Evolutionary conservation across 129 eudicot genomes (phyloP).

Genomic region (Centaurea solstitialis): DNA sequence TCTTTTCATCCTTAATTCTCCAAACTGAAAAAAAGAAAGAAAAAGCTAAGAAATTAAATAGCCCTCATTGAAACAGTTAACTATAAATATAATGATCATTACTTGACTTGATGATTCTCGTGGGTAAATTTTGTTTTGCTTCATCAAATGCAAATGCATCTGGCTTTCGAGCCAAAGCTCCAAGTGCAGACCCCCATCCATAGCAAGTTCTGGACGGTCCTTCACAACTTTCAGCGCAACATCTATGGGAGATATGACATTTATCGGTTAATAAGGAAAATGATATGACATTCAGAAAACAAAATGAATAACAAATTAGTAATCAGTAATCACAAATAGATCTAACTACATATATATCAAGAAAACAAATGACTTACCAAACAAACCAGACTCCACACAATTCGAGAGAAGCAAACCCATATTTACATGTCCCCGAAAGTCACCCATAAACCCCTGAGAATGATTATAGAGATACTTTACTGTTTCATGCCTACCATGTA

Average conservation of each 20-base stretch:
- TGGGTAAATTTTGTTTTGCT: not conserved
- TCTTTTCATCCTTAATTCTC: not conserved
- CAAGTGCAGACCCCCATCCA: not conserved
- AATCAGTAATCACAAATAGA: too few relatives aligned
- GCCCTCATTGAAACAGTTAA: too few relatives aligned
- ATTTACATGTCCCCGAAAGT: slow-evolving; percentile 14
- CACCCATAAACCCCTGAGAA: not conserved
- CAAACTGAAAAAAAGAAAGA: too few relatives aligned
- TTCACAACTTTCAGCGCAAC: not conserved
- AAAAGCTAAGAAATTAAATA: too few relatives aligned
- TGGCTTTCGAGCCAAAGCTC: not conserved
- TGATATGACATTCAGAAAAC: too few relatives aligned
- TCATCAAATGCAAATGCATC: not conserved
- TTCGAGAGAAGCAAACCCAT: slow-evolving; percentile 6
- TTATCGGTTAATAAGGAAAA: too few relatives aligned
- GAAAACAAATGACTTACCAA: too few relatives aligned
- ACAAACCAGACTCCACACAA: slow-evolving; percentile 18
- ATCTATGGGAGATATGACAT: too few relatives aligned
- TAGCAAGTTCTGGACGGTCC: not conserved
- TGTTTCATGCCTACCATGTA: slow-evolving; percentile 11
- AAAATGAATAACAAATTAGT: too few relatives aligned
- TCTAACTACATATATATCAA: too few relatives aligned
- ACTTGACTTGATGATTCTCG: too few relatives aligned
- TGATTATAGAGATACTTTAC: slow-evolving; percentile 22
- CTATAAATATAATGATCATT: too few relatives aligned